These are phyloP conservation scores for Saccharomycopsis sp. DNA, from an alignment of 805 yeast genomes.

Conservation along the genomic window DNA sequence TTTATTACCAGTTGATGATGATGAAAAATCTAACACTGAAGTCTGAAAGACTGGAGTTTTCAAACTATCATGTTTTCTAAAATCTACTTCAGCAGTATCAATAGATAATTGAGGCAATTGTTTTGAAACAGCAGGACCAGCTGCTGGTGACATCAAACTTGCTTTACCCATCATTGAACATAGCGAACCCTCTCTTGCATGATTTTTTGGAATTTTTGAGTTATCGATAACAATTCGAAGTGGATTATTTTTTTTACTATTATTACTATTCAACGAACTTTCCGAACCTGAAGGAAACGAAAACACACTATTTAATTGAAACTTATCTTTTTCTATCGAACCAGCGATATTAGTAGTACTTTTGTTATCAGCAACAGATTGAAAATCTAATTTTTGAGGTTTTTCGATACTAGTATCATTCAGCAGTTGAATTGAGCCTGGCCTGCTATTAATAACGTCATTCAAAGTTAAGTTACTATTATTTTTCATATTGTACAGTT, in stretches of 20 bases:
- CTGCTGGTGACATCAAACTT: conserved; percentile 15
- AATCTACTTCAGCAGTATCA: conserved; percentile 7
- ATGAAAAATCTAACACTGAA: conserved; percentile 18
- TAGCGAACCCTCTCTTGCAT: conserved; percentile 14
- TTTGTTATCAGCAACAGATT: not conserved
- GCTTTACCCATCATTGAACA: conserved; percentile 15
- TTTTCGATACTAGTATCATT: too few species aligned
- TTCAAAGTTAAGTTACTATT: conserved; percentile 6
- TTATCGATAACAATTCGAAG: not conserved
- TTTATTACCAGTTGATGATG: not conserved
- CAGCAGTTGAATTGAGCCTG: too few species aligned
- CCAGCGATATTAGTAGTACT: not conserved
- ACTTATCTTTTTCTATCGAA: not conserved
- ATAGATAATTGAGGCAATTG: conserved; percentile 4
- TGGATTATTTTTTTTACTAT: not conserved
- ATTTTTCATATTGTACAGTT: not conserved
- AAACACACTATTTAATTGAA: conserved; percentile 2
- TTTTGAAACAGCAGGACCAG: conserved; percentile 2
- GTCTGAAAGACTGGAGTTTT: conserved; percentile 20
- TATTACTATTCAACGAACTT: not conserved
- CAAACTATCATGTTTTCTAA: conserved; percentile 5
- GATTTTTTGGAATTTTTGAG: conserved; percentile 4
- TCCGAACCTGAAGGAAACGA: conserved; percentile 6
- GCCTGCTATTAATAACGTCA: not conserved
- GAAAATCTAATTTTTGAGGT: conserved; percentile 1